These are phyloP conservation scores for Podaxis sp. DNA, from an alignment of 768 basidiomycete species.

Conservation along the genomic window DNA sequence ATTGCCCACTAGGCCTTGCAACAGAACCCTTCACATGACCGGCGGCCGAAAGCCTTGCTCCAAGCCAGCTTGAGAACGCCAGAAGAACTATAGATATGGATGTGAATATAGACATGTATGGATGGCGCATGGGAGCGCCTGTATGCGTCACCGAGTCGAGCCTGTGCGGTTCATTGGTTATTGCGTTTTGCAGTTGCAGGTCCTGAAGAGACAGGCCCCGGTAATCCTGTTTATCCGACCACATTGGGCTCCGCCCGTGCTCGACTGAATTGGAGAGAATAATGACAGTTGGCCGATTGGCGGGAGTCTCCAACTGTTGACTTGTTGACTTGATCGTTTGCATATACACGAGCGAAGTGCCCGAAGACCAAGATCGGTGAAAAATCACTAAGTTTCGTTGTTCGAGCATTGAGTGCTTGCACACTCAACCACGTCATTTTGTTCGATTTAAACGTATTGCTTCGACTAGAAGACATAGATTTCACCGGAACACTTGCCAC, in stretches of 20 bases:
- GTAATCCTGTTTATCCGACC: conserved; percentile 6
- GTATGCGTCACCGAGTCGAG: background rate
- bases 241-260: background rate
- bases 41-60: background rate
- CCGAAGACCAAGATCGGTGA: background rate
- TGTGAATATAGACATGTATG: background rate
- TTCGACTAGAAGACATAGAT: too few relatives aligned
- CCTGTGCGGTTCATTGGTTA: background rate
- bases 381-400: too few relatives aligned
- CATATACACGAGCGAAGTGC: background rate
- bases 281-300: background rate
- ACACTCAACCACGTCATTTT: too few relatives aligned
- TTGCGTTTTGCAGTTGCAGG: background rate
- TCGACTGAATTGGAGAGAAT: background rate
- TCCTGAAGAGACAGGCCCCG: background rate
- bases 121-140: background rate
- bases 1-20: background rate
- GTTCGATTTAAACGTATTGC: too few relatives aligned
- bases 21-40: conserved; percentile 6
- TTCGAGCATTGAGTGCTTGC: too few relatives aligned
- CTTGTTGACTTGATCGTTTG: background rate
- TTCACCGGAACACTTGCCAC: too few relatives aligned
- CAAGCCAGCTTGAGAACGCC: background rate
- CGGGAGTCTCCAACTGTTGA: background rate
- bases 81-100: background rate